Evolutionary conservation across 306 rosid genomes (phyloP), one percentile per base, ranked within the genome.

Genomic region (Vigna mungo): DNA sequence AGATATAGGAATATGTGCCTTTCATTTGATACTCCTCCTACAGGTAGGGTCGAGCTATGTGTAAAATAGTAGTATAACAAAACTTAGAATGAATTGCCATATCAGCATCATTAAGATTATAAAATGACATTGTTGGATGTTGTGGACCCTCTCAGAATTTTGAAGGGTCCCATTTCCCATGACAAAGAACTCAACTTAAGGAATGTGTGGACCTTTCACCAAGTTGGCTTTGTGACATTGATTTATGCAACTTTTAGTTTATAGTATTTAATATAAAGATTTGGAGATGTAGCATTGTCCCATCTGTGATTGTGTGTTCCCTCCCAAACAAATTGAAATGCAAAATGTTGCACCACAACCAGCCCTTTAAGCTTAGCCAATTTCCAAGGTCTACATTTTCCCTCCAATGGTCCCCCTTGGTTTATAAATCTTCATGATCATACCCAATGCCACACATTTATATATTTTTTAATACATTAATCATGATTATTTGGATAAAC

Each of bases 391-490:
- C 17, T 68, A 55, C 18, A 72, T 74, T 37, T 77, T 68, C 65
- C 82, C 65, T 53, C 62, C 74, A 25, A 49, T 81, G 90, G 87
- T 87, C 85, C 86, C 81, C 82, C 75, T 18, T 49, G 63, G 55
- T 62, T 78, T 80, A 48, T 59, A 77, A 78, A 83, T 88, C 85
- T 76, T 80, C 47, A 84, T 46, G 80, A 55, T 36, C 81, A 61
- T 86, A 83, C 83, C 85, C 6, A 32, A 86, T 76, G 90, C 82
- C 59, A 25, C 23, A 63, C 0, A 77, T 60, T 11, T 34, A 68
- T 80, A 34, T 55, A 14, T 25, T 48, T 0, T n/a, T 5, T 46
- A 37, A 39, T 49, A 18, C 5, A 13, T 69, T 30, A 17, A 37
- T 27, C 0, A 75, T 39, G 0, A 81, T 49, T 54, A 53, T 51